phyloP scores from a whole-genome alignment of 2,329 filamentous ascomycete species.

The Intubia oerlemansii region DNA sequence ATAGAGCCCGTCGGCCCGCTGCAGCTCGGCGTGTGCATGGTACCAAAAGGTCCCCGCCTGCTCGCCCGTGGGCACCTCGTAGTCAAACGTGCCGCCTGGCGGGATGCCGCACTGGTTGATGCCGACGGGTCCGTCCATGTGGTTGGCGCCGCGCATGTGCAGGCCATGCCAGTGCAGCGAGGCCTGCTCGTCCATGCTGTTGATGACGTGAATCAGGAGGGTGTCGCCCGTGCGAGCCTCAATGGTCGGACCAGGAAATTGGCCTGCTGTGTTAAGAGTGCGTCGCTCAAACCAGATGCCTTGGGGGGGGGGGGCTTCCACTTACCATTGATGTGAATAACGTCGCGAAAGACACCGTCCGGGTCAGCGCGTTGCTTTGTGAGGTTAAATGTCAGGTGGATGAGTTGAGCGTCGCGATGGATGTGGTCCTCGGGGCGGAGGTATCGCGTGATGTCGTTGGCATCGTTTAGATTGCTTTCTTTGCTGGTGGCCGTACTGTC shows the following conservation, averaged over 20 bases:
- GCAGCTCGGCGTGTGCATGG: slow-evolving; percentile 47
- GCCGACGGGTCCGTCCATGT: slow-evolving; percentile 49
- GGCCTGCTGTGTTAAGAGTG: slow-evolving; percentile 1
- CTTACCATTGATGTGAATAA: slow-evolving; percentile 27
- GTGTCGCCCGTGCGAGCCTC: slow-evolving; percentile 24
- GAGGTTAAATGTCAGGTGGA: slow-evolving; percentile 19
- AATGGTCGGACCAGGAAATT: slow-evolving; percentile 26
- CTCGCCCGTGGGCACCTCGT: slow-evolving; percentile 14
- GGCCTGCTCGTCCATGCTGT: slow-evolving; percentile 18
- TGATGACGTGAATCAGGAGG: slow-evolving; percentile 20
- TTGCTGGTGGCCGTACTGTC: too few relatives aligned
- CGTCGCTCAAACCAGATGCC: background rate
- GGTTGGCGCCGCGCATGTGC: slow-evolving; percentile 13
- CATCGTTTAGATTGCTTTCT: too few relatives aligned
- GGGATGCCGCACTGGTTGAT: slow-evolving; percentile 47
- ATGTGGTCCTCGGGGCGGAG: slow-evolving; percentile 22
- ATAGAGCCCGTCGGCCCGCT: slow-evolving; percentile 46
- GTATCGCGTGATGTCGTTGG: background rate
- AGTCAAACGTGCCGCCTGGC: slow-evolving; percentile 40
- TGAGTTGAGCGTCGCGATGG: slow-evolving; percentile 13
- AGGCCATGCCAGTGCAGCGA: slow-evolving; percentile 26
- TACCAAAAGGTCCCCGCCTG: slow-evolving; percentile 24
- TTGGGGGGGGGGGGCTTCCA: background rate
- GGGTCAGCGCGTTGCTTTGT: slow-evolving; percentile 17
- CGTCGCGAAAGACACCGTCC: slow-evolving; percentile 26